Evolutionary conservation across 495 filamentous ascomycete species (phyloP).

Genomic region (Neurospora sublineolata): DNA sequence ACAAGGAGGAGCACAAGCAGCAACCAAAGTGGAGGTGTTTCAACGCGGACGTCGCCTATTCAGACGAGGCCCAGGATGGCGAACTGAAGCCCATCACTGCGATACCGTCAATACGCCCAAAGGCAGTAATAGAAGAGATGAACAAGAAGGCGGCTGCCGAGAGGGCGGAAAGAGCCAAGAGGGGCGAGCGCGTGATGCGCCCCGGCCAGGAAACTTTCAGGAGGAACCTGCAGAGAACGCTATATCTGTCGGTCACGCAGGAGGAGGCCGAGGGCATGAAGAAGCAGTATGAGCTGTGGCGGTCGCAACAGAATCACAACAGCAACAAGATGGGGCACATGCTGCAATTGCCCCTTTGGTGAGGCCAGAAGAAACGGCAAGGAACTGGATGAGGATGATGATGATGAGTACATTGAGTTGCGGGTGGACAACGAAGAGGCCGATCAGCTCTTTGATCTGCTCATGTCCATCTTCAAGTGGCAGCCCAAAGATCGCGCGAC

Average conservation of each 20-base stretch:
- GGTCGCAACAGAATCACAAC: not conserved
- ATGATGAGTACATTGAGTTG: not conserved
- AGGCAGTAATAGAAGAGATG: not conserved
- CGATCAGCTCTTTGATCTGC: slow-evolving; percentile 12
- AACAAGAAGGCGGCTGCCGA: not conserved
- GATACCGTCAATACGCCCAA: not conserved
- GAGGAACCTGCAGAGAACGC: not conserved
- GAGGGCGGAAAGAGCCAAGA: not conserved
- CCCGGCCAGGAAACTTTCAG: not conserved
- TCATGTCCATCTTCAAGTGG: slow-evolving; percentile 15
- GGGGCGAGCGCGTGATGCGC: not conserved
- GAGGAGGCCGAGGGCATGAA: not conserved
- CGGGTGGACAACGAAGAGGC: slow-evolving; percentile 7
- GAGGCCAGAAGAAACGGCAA: not conserved
- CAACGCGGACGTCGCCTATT: not conserved
- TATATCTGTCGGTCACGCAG: not conserved
- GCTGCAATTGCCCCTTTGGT: not conserved
- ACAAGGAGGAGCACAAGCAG: not conserved
- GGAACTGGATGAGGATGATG: not conserved
- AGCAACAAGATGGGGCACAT: not conserved
- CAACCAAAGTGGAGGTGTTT: not conserved
- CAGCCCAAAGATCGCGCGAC: slow-evolving; percentile 11
- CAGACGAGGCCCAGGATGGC: not conserved
- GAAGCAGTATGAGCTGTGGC: not conserved
- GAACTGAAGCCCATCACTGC: not conserved